phyloP scores from a whole-genome alignment of 768 basidiomycete genomes.

The Coprinellus aureogranulatus region DNA sequence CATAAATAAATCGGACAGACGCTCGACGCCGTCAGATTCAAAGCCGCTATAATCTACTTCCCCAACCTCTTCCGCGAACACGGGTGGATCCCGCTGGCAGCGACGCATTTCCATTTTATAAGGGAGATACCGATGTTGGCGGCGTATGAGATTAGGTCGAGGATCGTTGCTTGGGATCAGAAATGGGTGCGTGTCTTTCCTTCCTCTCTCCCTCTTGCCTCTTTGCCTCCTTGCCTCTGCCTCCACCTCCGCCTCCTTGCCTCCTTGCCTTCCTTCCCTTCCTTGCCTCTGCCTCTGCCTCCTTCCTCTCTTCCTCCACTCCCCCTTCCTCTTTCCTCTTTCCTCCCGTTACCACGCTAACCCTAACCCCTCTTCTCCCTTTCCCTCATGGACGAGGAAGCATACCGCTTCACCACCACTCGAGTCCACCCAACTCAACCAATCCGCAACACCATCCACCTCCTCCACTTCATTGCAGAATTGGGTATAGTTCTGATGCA shows the following conservation, averaged over 20 bases:
- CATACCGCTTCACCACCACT: constrained; percentile 63
- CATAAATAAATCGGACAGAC: constrained; percentile 25
- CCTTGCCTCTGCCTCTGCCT: too few species aligned
- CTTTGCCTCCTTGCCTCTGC: too few species aligned
- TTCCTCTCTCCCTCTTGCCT: too few species aligned
- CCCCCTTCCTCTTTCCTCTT: too few species aligned
- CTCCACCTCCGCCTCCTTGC: too few species aligned
- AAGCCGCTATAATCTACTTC: constrained; percentile 47
- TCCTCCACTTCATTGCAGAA: constrained; percentile 81
- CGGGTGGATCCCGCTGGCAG: constrained; percentile 65
- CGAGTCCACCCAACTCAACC: constrained; percentile 74
- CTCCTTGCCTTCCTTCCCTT: too few species aligned
- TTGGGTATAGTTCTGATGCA: constrained; percentile 91
- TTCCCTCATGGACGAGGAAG: too few species aligned
- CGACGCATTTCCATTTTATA: constrained; percentile 66
- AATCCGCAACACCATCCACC: constrained; percentile 65
- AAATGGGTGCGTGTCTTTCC: too few species aligned
- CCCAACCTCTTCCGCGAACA: constrained; percentile 56
- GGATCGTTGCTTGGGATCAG: constrained; percentile 64
- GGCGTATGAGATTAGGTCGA: constrained; percentile 58
- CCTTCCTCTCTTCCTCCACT: too few species aligned
- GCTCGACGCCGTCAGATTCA: constrained; percentile 49
- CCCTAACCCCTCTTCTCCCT: too few species aligned
- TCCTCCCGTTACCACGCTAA: too few species aligned
- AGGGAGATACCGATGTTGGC: constrained; percentile 67